Base-by-base conservation (phyloP, 768 basidiomycete genomes). In the Boletus reticulatus region DNA sequence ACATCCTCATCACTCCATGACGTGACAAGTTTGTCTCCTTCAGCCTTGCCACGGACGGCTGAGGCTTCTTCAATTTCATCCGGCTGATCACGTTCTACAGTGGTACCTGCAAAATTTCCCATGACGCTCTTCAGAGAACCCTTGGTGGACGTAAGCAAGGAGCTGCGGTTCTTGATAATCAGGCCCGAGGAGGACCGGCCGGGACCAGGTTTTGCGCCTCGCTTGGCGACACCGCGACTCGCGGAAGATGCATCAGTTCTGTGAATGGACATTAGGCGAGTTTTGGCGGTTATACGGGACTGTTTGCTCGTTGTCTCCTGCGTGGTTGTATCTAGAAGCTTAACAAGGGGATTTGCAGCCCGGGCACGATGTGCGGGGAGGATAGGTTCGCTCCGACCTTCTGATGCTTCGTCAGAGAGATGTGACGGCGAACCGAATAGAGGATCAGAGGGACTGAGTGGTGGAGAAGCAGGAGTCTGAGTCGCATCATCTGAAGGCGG, bases 121-220 rank as follows among this genome's bases (percentile, higher is more conserved):
- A 80, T 83, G 54, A 83, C 68, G 6, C 76, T 80, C 59, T 78
- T 80, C 31, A 84, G 62, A 12, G 67, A 60, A 32, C 84, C 84
- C 62, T 82, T 85, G 9, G 77, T 69, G 19, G 73, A 76, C 7
- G 79, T 83, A 50, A 86, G 71, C 13, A 85, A 67, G 16, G 85
- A 85, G 54, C 79, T 83, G 31, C 72, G 75, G 45, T 69, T 76
- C 52, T 72, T 78, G 46, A 56, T 65, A 34, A 67, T 37, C 32
- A 80, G 55, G 9, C 80, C 78, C 24, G 71, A 60, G 13, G 84
- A 82, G 5, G 79, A 79, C 31, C 78, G 78, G 29, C 80, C 79
- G 24, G 80, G 80, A n/a, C 80, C 82, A 37, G 82, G 76, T 56
- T 74, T 79, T 32, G 58, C 43, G 31, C 62, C 57, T 27, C 58